Base-by-base conservation (phyloP, 345 rosid species). In the Eutrema heterophyllum region DNA sequence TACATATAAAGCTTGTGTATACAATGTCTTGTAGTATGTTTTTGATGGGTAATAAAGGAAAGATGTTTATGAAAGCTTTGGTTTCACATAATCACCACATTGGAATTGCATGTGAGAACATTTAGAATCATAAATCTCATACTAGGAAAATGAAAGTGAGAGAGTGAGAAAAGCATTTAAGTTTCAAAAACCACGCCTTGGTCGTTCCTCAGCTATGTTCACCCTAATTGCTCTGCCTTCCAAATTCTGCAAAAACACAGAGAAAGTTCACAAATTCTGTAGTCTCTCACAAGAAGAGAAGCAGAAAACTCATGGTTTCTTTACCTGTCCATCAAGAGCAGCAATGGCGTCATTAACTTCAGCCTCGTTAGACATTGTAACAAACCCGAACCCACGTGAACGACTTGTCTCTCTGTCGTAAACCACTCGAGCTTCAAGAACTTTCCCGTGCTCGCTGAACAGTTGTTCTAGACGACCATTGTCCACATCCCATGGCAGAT, bases 341-440 rank as follows among this genome's bases (percentile, higher is more conserved):
- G 94, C 86, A 24, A 93, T 83, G 70, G 97, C 98, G 13, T 88
- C 89, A 27, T 91, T 89, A 82, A 88, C 73, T 84, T 91, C 96
- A 12, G 77, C 50, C 80, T 86, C 94, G 24, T 77, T 56, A 21
- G 92, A 74, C 98, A 93, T 90, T 1, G 88, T 79, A 54, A 93
- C 98, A 71, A 93, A 93, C 27, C 97, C 98, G 39, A 93, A 91
- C 48, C 97, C 97, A 64, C 97, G 92, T 27, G 98, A 93, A 18
- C 97, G 97, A 54, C 97, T 94, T 41, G 86, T 84, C 46, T 89
- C 94, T 79, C 97, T 81, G 74, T 93, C 97, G 67, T 61, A 82
- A 36, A 93, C 85, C 30, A 93, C 96, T 14, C 86, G 84, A 45
- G 97, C 90, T 74, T 81, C 84, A 50, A 84, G 77, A 64, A 93